Evolutionary conservation across 2,329 filamentous ascomycete species (phyloP), one percentile per base, ranked within the genome.

Genomic region (Aspergillus intermedius): DNA sequence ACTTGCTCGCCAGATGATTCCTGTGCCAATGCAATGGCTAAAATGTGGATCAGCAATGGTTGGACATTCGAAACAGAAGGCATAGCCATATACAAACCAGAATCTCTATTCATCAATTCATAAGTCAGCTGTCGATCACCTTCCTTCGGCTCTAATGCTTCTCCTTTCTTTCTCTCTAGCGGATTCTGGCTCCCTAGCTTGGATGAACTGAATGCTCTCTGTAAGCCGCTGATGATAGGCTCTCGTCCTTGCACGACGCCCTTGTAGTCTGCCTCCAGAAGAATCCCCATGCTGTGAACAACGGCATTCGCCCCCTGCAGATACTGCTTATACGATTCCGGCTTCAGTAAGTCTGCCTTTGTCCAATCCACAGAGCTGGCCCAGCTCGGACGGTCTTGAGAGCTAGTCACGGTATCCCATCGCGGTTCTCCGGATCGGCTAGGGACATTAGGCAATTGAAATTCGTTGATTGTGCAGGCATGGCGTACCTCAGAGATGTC

Each of bases 231-330:
- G 46, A 95, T 71, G n/a, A 89, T 83, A 0, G 87, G 89, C 61
- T 95, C 91, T 51, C 81, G 83, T 45, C 93, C 93, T 17, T 83
- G 85, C 22, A 98, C 67, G 13, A 95, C 85, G 58, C 87, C 87
- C 72, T 98, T 98, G 81, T 98, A 98, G 75, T 98, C 93, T 44
- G 91, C 90, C 74, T 98, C 93, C 8, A 98, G 81, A 15, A 98
- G 78, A 60, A 98, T 96, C 8, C 93, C 93, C 86, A 97, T 91
- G 62, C 80, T 89, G 76, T 98, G 93, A 42, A 98, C 86, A 22
- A 97, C 91, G 49, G 84, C 91, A 66, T 89, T 82, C 52, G 90
- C 88, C 49, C 80, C 82, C 57, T 82, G 79, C 53, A 98, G 81
- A 43, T 91, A 80, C 0, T 84, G 74, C 7, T 80, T 81, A 73